phyloP scores from a whole-genome alignment of 148 eudicot genomes.

The Camellia sinensis region DNA sequence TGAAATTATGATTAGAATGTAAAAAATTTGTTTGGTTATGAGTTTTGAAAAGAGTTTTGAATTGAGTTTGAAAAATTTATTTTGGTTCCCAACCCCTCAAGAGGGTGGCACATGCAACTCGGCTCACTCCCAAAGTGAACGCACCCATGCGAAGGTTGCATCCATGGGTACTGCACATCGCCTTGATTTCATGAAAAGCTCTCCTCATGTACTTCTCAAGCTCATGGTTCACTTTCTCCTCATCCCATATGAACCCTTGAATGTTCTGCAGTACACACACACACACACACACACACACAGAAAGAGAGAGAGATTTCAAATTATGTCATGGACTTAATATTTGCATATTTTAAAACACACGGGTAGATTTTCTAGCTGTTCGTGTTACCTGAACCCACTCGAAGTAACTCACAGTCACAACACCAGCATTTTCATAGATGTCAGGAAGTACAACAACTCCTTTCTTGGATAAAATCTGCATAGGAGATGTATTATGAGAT shows the following conservation, averaged over 20 bases:
- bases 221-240: constrained; percentile 42
- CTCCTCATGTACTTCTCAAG: constrained; percentile 36
- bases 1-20: too few species aligned
- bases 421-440: constrained; percentile 54
- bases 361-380: too few species aligned
- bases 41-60: too few species aligned
- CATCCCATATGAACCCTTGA: constrained; percentile 49
- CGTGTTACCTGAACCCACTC: constrained; percentile 59
- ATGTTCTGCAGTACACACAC: constrained; percentile 26
- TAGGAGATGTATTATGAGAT: not conserved
- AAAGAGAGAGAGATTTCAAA: too few species aligned
- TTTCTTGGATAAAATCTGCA: constrained; percentile 44
- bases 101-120: constrained; percentile 40
- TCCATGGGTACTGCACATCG: constrained; percentile 32
- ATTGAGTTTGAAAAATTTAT: too few species aligned
- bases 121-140: constrained; percentile 35
- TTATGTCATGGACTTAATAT: too few species aligned
- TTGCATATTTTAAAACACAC: too few species aligned
- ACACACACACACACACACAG: too few species aligned
- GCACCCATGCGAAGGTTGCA: constrained; percentile 51
- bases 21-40: too few species aligned
- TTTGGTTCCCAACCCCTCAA: constrained; percentile 44
- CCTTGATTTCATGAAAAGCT: constrained; percentile 36
- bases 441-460: constrained; percentile 51
- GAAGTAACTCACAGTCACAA: constrained; percentile 55